These are phyloP conservation scores for Lanmaoa pseudosensibilis DNA, from an alignment of 768 basidiomycete genomes.

Conservation along the genomic window DNA sequence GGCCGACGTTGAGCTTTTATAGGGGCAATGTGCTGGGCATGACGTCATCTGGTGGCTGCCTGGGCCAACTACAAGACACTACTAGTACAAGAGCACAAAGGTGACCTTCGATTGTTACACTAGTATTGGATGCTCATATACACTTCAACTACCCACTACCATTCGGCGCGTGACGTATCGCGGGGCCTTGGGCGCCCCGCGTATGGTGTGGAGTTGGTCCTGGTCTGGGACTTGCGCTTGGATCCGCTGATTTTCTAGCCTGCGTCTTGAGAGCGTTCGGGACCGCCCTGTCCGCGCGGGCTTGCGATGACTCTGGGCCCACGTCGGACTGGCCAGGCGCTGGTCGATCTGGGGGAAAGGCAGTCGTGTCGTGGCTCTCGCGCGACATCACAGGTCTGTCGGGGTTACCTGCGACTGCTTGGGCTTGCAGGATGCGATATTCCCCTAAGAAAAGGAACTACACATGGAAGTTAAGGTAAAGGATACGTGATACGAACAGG, in stretches of 20 bases:
- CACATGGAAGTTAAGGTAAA: neutral
- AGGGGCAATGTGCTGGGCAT: conserved; percentile 24
- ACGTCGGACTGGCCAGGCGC: neutral
- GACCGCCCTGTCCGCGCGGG: neutral
- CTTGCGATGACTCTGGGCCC: neutral
- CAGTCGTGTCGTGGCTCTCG: neutral
- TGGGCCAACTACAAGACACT: neutral
- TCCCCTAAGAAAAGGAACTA: conserved; percentile 17
- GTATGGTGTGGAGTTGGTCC: neutral
- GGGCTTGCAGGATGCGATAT: conserved; percentile 27
- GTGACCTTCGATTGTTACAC: neutral
- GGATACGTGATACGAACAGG: conserved; percentile 15
- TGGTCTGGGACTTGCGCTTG: neutral
- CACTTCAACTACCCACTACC: neutral
- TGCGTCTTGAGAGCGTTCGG: neutral
- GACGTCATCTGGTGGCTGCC: conserved; percentile 25
- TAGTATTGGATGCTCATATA: neutral
- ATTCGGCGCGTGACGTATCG: neutral
- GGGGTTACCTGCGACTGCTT: conserved; percentile 15
- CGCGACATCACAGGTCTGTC: conserved; percentile 15
- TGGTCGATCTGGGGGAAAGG: neutral
- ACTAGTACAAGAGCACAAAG: neutral
- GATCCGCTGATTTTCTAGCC: neutral
- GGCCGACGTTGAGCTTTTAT: conserved; percentile 18
- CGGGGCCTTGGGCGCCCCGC: neutral